Evolutionary conservation across 441 rosid genomes (phyloP), one percentile per base, ranked within the genome.

Genomic region (Adansonia gregorii): DNA sequence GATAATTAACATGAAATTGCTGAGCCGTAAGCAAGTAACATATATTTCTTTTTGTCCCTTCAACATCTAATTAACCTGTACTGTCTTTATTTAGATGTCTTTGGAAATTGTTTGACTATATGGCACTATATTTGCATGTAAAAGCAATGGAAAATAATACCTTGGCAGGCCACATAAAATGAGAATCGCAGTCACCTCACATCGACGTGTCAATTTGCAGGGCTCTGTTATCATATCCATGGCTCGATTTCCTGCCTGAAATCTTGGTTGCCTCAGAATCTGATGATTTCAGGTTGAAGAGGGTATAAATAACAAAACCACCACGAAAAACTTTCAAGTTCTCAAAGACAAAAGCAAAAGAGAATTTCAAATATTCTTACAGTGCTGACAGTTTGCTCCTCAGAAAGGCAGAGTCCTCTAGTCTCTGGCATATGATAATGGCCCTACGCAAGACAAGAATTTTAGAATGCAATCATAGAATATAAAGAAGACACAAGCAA

Each of bases 111-210:
- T 24, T 35, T 10, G 12, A 58, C 20, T 58, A 58, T 12, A 61
- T 24, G 66, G 43, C 17, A 4, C 12, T 5, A 0, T 39, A 61
- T 11, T 61, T 11, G 12, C 27, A 24, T 5, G 17, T 75, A 9
- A 56, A 68, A n/a, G 74, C 24, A 41, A 43, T 43, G 43, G 70
- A 43, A 27, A 41, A 68, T 45, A 61, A 75, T 83, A 89, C 93
- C 93, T 89, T 55, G 95, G 93, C 74, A 91, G 93, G 52, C 95
- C 95, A 76, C 86, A 89, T 56, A 91, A 83, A 78, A 91, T 84
- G 79, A 91, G 93, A 86, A 91, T 88, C 11, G 95, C 95, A 4
- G 95, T 91, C 64, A 91, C 95, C 66, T 89, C 95, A 72, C 95
- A 91, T 17, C 80, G 87, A 3, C 92, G 85, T 3, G 89, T 84